Percentiles rank a stretch among this genome's conserved stretches.
Conservation (phyloP, 345 rosid species). For the Eucalyptus regnans region DNA sequence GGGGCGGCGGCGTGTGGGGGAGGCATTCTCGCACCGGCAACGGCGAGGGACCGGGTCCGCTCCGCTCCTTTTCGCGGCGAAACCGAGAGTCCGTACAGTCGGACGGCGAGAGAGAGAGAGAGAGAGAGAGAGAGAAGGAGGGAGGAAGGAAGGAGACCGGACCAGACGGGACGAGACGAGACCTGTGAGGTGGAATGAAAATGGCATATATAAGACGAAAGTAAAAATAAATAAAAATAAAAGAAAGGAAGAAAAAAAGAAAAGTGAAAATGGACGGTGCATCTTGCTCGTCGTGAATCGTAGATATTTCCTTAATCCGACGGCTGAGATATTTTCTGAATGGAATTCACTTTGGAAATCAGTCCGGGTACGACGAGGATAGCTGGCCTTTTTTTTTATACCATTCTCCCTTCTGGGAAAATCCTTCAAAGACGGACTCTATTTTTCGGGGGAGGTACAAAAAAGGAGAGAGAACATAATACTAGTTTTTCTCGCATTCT, state of each 20-base stretch:
- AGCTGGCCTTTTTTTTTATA: not conserved
- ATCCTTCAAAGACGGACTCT: not conserved
- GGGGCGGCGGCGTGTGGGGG: not conserved
- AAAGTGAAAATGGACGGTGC: not conserved
- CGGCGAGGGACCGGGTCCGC: not conserved
- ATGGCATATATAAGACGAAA: not conserved
- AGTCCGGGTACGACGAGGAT: not conserved
- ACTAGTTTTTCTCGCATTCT: not conserved
- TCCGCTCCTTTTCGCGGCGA: not conserved
- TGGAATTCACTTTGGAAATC: not conserved
- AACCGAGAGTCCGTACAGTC: conserved; percentile 1
- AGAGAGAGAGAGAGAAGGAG: not conserved
- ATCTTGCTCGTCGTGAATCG: not conserved
- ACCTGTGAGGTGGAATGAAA: not conserved
- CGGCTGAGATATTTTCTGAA: not conserved
- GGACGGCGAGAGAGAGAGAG: not conserved
- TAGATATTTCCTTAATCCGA: not conserved
- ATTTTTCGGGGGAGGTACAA: no score
- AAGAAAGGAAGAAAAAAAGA: not conserved
- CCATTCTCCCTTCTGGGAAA: not conserved
- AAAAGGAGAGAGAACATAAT: no score
- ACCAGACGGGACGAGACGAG: not conserved
- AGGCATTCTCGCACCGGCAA: not conserved
- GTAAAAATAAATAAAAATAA: not conserved
- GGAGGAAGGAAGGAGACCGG: not conserved